Evolutionary conservation across 495 filamentous ascomycete species (phyloP), one percentile per base, ranked within the genome.

Genomic region (Penicillium turbatum): DNA sequence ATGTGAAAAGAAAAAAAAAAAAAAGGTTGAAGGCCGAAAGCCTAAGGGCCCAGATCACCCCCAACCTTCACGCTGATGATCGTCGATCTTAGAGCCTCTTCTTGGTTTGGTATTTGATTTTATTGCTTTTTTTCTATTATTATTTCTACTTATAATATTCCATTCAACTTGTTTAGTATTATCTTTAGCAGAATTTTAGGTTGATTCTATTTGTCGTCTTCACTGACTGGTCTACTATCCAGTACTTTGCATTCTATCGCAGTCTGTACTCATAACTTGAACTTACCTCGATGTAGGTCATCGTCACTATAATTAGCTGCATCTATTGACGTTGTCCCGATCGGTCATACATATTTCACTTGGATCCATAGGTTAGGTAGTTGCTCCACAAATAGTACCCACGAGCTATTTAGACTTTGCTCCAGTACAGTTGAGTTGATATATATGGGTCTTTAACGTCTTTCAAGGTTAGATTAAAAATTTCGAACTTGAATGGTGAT

Each of bases 1-100:
- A 21, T 31, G 21, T 39, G 54, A 35, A 43, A 40, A 30, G 53
- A 31, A 6, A 52, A 52, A 49, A 34, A 52, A 40, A 36, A 30
- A 12, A 1, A 30, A 31, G 8, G 35, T 37, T 6, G 35, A 37
- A 37, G 35, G 35, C 35, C 10, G 15, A 37, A 15, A 8, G 44
- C 19, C 31, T 21, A 46, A 24, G 21, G 43, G 43, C 43, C 27
- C 29, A 34, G 43, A 46, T 17, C 29, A 4, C 21, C 21, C 43
- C 24, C 19, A 39, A 37, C 4, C 35, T 37, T 37, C 35, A 37
- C 15, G 13, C 13, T 37, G 40, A 43, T 35, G 44, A 47, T 32
- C 31, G 34, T 36, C 34, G 34, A 36, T 37, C 16, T 47, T 35
- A 27, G 21, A 48, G 31, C 34, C n/a, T 27, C 34, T 10, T 48